Base-by-base conservation (phyloP, 306 rosid species). In the Begonia peltatifolia region DNA sequence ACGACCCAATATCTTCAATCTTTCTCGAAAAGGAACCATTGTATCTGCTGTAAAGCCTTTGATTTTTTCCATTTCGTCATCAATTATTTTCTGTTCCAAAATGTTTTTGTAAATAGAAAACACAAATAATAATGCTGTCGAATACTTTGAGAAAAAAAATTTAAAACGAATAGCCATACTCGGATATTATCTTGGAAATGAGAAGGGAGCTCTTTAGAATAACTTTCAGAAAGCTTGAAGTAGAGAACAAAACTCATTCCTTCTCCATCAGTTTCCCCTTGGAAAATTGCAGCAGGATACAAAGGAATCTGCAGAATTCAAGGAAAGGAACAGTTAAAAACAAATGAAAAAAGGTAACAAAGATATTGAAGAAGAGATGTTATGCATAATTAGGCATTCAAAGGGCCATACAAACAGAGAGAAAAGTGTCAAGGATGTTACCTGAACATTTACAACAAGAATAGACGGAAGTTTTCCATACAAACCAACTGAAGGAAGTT, bases 391-490 rank as follows among this genome's bases (percentile, higher is more conserved):
- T 44, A 44, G 12, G 48, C 47, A 55, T 12, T 38, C 13, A 11
- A 55, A 20, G 23, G 23, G 4, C 4, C 23, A 20, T 20, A 3
- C 23, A 20, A 20, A 20, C 23, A 20, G 23, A 20, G 23, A 20
- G 23, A 20, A 5, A 30, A 30, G 38, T 30, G 8, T 30, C 6
- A 5, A 51, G 16, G 16, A 5, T 10, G 14, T 14, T 72, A 86
- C 99, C 99, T 92, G 99, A 56, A 92, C 89, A 71, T 92, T 86
- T 59, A 92, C 93, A 55, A 92, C 78, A 52, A 92, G 99, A 54
- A 92, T 73, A 50, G 93, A 62, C 36, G 99, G 96, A 49, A 92
- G 74, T 67, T 66, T 76, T 23, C 72, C 78, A 56, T 78, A 58
- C 57, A 80, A 57, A 77, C 58, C 70, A 62, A 70, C 71, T 16